Evolutionary conservation across 352 stramenopile species (phyloP).

Genomic region (Sclerospora graminicola): DNA sequence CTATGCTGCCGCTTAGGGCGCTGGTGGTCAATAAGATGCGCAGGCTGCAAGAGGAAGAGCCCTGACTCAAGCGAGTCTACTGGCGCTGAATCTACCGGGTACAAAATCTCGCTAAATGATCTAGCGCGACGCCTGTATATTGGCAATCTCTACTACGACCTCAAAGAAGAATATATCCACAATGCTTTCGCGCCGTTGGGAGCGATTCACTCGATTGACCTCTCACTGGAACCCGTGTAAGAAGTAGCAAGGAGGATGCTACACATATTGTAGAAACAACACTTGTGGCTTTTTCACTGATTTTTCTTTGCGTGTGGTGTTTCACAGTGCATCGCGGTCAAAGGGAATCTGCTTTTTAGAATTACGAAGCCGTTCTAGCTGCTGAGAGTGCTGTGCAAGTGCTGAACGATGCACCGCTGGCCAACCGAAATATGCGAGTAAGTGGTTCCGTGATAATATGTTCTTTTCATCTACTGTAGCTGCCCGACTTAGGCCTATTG

Average conservation of each 20-base stretch:
- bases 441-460: slow-evolving; percentile 3
- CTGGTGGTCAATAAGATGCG: slow-evolving; percentile 30
- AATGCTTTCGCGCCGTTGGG: slow-evolving; percentile 56
- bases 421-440: slow-evolving; percentile 56
- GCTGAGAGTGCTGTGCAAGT: slow-evolving; percentile 71
- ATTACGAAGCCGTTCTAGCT: slow-evolving; percentile 59
- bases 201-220: slow-evolving; percentile 57
- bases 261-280: too few relatives aligned
- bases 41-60: slow-evolving; percentile 47
- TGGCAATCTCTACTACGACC: slow-evolving; percentile 74
- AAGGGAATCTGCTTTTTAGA: slow-evolving; percentile 80
- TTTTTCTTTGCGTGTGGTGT: slow-evolving; percentile 1
- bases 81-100: slow-evolving; percentile 43
- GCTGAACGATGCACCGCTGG: slow-evolving; percentile 48
- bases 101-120: slow-evolving; percentile 40
- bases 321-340: slow-evolving; percentile 31
- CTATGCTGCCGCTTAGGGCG: slow-evolving; percentile 30
- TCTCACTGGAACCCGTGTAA: slow-evolving; percentile 69
- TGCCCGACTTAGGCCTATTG: not conserved
- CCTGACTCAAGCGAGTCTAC: slow-evolving; percentile 55
- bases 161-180: slow-evolving; percentile 70
- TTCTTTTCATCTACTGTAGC: not conserved
- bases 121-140: slow-evolving; percentile 66
- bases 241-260: not conserved
- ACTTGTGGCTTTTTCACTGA: not conserved